A percentile compares a stretch with the other conserved stretches of the same genome.
Conservation (phyloP, 2,329 filamentous ascomycete species). For the Chalaropsis ovoidea region DNA sequence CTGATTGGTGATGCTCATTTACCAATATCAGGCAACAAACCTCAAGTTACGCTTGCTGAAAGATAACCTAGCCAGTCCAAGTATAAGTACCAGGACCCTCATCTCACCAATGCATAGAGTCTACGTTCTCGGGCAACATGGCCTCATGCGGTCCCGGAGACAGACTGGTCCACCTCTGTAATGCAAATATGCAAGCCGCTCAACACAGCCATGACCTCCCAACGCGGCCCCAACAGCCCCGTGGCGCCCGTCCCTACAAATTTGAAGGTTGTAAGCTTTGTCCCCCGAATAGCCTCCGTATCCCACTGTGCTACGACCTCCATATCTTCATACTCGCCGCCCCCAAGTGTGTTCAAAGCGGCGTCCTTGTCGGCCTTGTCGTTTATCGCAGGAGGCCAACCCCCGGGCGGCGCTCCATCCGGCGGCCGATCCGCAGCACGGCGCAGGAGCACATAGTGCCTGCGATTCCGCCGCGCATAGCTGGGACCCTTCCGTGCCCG, state of each 20-base stretch:
- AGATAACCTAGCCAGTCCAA: not conserved
- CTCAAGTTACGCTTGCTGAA: not conserved
- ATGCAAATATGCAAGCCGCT: constrained; percentile 16
- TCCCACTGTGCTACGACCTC: constrained; percentile 39
- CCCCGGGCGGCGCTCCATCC: constrained; percentile 15
- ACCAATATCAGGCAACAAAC: not conserved
- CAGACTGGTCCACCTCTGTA: constrained; percentile 13
- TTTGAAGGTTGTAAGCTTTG: constrained; percentile 34
- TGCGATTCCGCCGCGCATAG: constrained; percentile 30
- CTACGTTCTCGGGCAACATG: no score
- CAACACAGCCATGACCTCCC: constrained; percentile 37
- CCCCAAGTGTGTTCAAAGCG: constrained; percentile 24
- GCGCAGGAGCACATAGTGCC: constrained; percentile 38
- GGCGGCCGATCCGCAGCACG: constrained; percentile 27
- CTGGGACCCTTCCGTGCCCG: constrained; percentile 32
- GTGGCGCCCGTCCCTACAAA: constrained; percentile 36
- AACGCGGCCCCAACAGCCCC: constrained; percentile 36
- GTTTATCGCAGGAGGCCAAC: not conserved
- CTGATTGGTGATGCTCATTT: not conserved
- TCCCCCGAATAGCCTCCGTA: constrained; percentile 30
- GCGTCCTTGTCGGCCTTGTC: not conserved
- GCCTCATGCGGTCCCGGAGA: not conserved
- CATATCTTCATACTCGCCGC: constrained; percentile 31
- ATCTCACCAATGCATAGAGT: not conserved
- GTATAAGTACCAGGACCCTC: not conserved